Percentiles rank a stretch among this genome's conserved stretches.
phyloP scores from a whole-genome alignment of 2,329 filamentous ascomycete genomes.

The Trichophyton benhamiae region DNA sequence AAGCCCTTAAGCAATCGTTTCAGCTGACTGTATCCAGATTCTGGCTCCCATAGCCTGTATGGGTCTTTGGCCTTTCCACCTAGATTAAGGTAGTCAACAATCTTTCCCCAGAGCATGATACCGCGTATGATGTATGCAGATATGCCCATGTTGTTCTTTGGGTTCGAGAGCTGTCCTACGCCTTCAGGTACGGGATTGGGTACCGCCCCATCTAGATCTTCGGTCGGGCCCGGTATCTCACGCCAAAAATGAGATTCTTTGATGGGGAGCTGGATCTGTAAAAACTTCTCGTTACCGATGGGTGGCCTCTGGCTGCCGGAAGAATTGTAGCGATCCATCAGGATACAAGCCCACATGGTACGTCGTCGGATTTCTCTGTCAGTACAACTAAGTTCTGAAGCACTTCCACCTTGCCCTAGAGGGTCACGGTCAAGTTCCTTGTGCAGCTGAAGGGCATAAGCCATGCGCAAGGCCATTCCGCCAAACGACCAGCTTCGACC shows the following conservation, averaged over 20 bases:
- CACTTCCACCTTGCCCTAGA: slow-evolving; percentile 44
- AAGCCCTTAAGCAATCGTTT: slow-evolving; percentile 61
- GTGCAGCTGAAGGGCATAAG: slow-evolving; percentile 87
- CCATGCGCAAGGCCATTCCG: slow-evolving; percentile 92
- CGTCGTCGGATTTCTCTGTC: slow-evolving; percentile 85
- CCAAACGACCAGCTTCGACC: slow-evolving; percentile 92
- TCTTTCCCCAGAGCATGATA: slow-evolving; percentile 78
- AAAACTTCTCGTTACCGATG: slow-evolving; percentile 77
- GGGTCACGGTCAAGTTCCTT: slow-evolving; percentile 79
- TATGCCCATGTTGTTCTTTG: slow-evolving; percentile 82
- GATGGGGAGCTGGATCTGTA: slow-evolving; percentile 81
- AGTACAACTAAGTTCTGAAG: slow-evolving; percentile 65
- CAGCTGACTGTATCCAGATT: slow-evolving; percentile 64
- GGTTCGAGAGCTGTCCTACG: slow-evolving; percentile 52
- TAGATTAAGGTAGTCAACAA: slow-evolving; percentile 81
- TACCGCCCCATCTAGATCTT: slow-evolving; percentile 62
- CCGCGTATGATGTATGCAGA: slow-evolving; percentile 78
- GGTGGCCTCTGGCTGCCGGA: slow-evolving; percentile 86
- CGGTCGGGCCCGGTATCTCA: slow-evolving; percentile 78
- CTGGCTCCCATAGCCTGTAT: slow-evolving; percentile 65
- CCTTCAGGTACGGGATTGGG: slow-evolving; percentile 50
- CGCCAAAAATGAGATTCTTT: slow-evolving; percentile 82
- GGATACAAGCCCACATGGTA: slow-evolving; percentile 95
- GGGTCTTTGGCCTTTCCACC: slow-evolving; percentile 70
- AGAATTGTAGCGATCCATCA: slow-evolving; percentile 97